Evolutionary conservation across 257 asterid genomes (phyloP), one percentile per base, ranked within the genome.

Genomic region (Solanum ossicruentum): DNA sequence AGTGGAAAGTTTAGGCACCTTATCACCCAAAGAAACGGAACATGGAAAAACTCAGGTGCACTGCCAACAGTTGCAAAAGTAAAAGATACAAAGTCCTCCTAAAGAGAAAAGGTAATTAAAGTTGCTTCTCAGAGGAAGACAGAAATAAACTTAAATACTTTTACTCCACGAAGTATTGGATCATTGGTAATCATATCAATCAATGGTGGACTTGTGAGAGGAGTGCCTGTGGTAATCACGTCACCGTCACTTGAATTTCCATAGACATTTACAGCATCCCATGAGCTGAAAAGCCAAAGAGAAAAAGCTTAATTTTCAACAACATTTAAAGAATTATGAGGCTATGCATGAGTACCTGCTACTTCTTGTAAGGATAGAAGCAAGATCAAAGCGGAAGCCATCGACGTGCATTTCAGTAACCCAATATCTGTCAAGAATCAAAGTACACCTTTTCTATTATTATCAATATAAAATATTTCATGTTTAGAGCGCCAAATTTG

Each of bases 331-430:
- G 32, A 83, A 36, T 21, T 80, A 82, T 81, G 57, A 82, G 71
- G 61, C 63, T 83, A 60, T 7, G 72, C 77, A 85, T 87, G 81
- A 86, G 77, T 84, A 95, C 98, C 98, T 93, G 99, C 97, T 92
- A 90, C 99, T 94, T 91, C 99, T 92, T 63, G 99, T 93, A 89
- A 95, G 55, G 89, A 97, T 97, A 82, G 99, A 95, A 87, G 98
- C 98, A 86, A 97, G 99, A 92, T 97, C 99, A 86, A 97, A 95
- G 80, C 98, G 97, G 90, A 97, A 97, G 85, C 99, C 99, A 87
- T 97, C 99, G 8, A 97, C 90, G 73, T 97, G 99, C 98, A 95
- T 95, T 81, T 97, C 98, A 20, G 92, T 92, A 84, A 91, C 99
- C 99, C 99, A 97, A 87, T 97, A 95, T 90, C 99, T 97, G 96